Evolutionary conservation across 2,329 filamentous ascomycete genomes (phyloP).

Genomic region (Ceratocystis colombiana): DNA sequence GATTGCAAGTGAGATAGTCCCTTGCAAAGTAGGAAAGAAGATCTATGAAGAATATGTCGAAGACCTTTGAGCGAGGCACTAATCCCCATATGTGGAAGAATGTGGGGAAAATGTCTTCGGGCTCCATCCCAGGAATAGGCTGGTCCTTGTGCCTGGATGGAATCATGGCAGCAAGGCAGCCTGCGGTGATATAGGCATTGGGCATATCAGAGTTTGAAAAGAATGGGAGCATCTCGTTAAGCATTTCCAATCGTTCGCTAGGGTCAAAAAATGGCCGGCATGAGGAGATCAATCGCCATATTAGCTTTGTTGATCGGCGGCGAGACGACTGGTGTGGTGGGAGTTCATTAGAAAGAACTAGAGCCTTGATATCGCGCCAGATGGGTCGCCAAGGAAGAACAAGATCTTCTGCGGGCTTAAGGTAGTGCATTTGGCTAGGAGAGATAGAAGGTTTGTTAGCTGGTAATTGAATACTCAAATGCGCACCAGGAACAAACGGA

Average conservation of each 20-base stretch:
- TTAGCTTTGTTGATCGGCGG: constrained; percentile 49
- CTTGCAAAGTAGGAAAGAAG: constrained; percentile 77
- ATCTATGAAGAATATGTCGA: constrained; percentile 82
- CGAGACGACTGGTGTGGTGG: constrained; percentile 51
- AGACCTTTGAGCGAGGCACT: constrained; percentile 75
- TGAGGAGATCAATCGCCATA: constrained; percentile 84
- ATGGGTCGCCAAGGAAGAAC: constrained; percentile 84
- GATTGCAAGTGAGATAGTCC: constrained; percentile 64
- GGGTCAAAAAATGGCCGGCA: constrained; percentile 90
- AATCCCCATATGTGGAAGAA: constrained; percentile 96
- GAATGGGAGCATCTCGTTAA: constrained; percentile 70
- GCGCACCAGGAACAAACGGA: background rate
- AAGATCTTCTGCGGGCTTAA: constrained; percentile 83
- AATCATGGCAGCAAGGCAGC: constrained; percentile 74
- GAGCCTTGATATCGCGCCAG: constrained; percentile 83
- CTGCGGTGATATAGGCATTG: constrained; percentile 85
- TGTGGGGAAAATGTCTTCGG: constrained; percentile 80
- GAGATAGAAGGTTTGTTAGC: background rate
- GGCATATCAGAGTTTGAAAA: constrained; percentile 91
- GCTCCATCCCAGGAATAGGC: constrained; percentile 64
- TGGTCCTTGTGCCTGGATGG: constrained; percentile 71
- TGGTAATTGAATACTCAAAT: background rate
- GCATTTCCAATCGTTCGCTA: constrained; percentile 67
- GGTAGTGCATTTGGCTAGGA: constrained; percentile 51
- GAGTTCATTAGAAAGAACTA: constrained; percentile 77